Base-by-base conservation (phyloP, 805 yeast genomes). In the Schwanniomyces vanrijiae region DNA sequence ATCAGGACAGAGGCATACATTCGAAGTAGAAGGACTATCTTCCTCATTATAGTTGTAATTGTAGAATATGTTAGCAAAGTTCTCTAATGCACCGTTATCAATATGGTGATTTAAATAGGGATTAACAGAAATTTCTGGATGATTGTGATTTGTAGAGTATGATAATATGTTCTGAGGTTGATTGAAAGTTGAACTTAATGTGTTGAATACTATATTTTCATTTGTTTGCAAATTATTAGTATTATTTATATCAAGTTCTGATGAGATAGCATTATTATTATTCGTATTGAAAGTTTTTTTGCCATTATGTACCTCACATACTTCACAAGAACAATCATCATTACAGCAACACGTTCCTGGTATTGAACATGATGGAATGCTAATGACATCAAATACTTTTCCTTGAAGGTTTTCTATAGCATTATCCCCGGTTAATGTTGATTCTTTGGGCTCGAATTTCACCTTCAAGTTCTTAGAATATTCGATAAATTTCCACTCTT, bases 291-390 rank as follows among this genome's bases (percentile, higher is more conserved):
- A 41, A 10, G 35, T 5, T 7, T 37, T 40, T 1, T 29, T 16
- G 35, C 60, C 63, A 11, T 64, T 65, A 55, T 73, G 78, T 1
- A 60, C 63, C 22, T 56, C 54, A 45, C 78, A 73, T 4, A 69
- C 68, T 11, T 58, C 65, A 53, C 78, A 73, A 6, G 58, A 33
- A 51, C 78, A 73, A 35, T 60, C 59, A 11, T 61, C 66, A 26
- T 60, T 65, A 54, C 78, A 73, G 31, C 59, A 50, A 50, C 78
- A 73, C 2, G 69, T 51, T 2, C 71, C 72, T 0, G 67, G 65
- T 11, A 66, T 53, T 2, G 73, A 61, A 50, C 74, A 69, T 19
- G 69, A 55, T 11, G 69, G 66, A 4, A 66, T 62, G 18, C 56
- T 55, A 4, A 68, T 60, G 10, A 66, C 60, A 37, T 62, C 60